Conservation (phyloP, 2,329 filamentous ascomycete species). For the Plectosphaerella cucumerina region DNA sequence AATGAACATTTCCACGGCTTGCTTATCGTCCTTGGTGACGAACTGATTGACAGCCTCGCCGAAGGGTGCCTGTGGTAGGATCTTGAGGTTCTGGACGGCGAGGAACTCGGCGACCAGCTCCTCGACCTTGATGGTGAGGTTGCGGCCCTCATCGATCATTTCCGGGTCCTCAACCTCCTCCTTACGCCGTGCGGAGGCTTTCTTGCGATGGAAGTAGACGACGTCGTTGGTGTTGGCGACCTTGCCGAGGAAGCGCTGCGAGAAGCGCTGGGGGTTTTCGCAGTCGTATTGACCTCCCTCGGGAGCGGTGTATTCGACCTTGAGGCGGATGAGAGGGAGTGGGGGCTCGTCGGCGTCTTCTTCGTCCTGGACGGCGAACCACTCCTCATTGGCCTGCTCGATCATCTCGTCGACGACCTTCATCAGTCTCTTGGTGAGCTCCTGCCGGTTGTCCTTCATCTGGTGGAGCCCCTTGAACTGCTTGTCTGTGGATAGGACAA, state of each 20-base stretch:
- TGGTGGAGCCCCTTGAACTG: slow-evolving; percentile 74
- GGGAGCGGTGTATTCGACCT: slow-evolving; percentile 83
- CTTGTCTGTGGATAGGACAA: slow-evolving; percentile 71
- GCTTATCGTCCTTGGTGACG: slow-evolving; percentile 91
- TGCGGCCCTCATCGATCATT: slow-evolving; percentile 57
- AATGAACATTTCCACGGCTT: slow-evolving; percentile 81
- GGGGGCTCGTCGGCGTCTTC: slow-evolving; percentile 59
- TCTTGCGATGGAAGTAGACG: slow-evolving; percentile 88
- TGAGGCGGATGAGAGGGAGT: slow-evolving; percentile 79
- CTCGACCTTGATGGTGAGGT: slow-evolving; percentile 76
- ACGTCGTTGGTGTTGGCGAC: slow-evolving; percentile 95
- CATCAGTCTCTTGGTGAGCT: slow-evolving; percentile 74
- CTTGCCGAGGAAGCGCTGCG: slow-evolving; percentile 82
- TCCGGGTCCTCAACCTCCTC: slow-evolving; percentile 59
- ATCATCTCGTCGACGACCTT: slow-evolving; percentile 82
- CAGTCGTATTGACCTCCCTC: slow-evolving; percentile 84
- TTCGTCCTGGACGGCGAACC: slow-evolving; percentile 72
- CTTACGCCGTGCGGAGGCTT: slow-evolving; percentile 52
- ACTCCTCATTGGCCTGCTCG: slow-evolving; percentile 74
- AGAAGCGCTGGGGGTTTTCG: slow-evolving; percentile 95
- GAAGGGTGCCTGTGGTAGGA: slow-evolving; percentile 88
- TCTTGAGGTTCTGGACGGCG: slow-evolving; percentile 80
- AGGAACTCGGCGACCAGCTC: slow-evolving; percentile 86
- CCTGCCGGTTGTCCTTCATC: slow-evolving; percentile 76
- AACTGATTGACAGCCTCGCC: slow-evolving; percentile 90